These are phyloP conservation scores for Dactylonectria macrodidyma DNA, from an alignment of 2,329 filamentous ascomycete species.

Conservation along the genomic window DNA sequence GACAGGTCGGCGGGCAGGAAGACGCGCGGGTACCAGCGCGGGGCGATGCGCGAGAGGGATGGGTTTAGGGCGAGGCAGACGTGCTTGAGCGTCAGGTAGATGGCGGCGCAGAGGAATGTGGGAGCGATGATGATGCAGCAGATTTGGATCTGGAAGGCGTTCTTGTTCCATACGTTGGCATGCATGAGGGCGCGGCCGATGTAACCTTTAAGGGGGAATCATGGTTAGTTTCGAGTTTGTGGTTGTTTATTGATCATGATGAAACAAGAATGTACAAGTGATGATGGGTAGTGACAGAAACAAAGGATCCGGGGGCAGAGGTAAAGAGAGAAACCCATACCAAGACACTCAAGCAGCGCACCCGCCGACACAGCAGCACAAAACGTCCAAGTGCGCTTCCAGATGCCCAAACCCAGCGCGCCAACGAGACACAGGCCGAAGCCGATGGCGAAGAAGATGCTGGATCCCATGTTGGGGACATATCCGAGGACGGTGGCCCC, in stretches of 20 bases:
- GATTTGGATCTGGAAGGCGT: slow-evolving; percentile 72
- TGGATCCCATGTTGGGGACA: slow-evolving; percentile 69
- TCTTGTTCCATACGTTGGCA: slow-evolving; percentile 67
- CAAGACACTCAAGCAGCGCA: slow-evolving; percentile 65
- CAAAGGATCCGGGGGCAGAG: not conserved
- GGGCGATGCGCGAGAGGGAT: slow-evolving; percentile 64
- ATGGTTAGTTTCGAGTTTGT: not conserved
- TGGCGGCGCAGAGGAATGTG: slow-evolving; percentile 72
- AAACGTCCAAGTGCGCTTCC: slow-evolving; percentile 70
- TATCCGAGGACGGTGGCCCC: slow-evolving; percentile 68
- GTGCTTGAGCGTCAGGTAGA: slow-evolving; percentile 77
- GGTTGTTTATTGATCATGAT: not conserved
- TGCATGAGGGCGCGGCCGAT: slow-evolving; percentile 65
- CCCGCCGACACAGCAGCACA: slow-evolving; percentile 65
- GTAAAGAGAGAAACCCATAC: slow-evolving; percentile 49
- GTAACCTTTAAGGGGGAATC: slow-evolving; percentile 60
- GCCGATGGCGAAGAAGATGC: slow-evolving; percentile 66
- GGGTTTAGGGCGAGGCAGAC: slow-evolving; percentile 65
- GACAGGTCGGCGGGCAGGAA: slow-evolving; percentile 73
- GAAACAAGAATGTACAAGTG: no score
- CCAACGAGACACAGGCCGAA: slow-evolving; percentile 63
- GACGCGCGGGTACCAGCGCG: slow-evolving; percentile 68
- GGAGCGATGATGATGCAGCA: slow-evolving; percentile 72
- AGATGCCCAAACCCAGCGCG: slow-evolving; percentile 60
- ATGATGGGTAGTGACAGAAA: not conserved